phyloP scores from a whole-genome alignment of 108 stramenopile genomes.

The Poteriospumella lacustris region DNA sequence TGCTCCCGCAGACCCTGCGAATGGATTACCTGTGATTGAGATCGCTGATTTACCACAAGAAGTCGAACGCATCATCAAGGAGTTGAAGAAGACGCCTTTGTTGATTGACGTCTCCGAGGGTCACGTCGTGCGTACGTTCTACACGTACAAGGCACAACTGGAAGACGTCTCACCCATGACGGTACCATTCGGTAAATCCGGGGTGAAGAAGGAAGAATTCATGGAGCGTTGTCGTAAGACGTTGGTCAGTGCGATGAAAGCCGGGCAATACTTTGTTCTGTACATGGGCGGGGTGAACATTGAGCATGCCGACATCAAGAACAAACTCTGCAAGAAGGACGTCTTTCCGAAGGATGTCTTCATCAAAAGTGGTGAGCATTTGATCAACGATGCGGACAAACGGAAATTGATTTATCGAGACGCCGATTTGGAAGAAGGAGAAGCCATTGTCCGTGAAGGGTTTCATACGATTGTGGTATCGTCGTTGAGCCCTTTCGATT shows the following conservation, averaged over 20 bases:
- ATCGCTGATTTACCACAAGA: neutral
- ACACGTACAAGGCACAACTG: neutral
- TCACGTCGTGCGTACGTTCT: neutral
- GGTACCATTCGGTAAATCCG: constrained; percentile 9
- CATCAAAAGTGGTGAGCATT: constrained; percentile 5
- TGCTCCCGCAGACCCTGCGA: neutral
- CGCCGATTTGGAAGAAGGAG: constrained; percentile 9
- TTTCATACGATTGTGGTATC: neutral
- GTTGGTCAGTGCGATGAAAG: constrained; percentile 4
- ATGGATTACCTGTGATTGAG: neutral
- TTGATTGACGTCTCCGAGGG: constrained; percentile 14
- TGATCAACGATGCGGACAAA: neutral
- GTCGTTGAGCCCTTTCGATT: neutral
- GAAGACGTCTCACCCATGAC: constrained; percentile 1
- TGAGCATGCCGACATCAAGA: constrained; percentile 20
- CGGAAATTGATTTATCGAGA: constrained; percentile 11
- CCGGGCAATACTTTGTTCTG: neutral
- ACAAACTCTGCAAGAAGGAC: constrained; percentile 25
- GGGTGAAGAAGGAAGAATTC: constrained; percentile 16
- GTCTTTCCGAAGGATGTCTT: constrained; percentile 26
- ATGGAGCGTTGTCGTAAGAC: constrained; percentile 19
- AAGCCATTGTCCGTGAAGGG: neutral
- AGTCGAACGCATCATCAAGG: constrained; percentile 9
- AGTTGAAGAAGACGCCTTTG: constrained; percentile 27
- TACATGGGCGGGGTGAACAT: constrained; percentile 14